A percentile compares a stretch with the other conserved stretches of the same genome.
Conservation (phyloP, 176 grass and related monocot species). For the Microstegium vimineum region DNA sequence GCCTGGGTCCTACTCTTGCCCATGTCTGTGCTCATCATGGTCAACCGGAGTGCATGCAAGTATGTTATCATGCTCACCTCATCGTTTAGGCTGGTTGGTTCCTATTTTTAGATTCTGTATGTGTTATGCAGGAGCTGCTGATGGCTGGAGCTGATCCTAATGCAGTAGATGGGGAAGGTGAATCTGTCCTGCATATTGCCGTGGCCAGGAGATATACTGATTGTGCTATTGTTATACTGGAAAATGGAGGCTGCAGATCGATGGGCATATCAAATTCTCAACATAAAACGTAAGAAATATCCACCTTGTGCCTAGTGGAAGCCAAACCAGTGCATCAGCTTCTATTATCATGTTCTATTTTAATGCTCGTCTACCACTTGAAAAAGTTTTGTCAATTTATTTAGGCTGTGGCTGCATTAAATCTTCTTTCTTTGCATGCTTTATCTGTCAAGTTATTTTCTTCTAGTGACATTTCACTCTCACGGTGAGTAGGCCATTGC, state of each 20-base stretch:
- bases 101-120: constrained; percentile 22
- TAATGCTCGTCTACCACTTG: constrained; percentile 3
- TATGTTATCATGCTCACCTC: constrained; percentile 28
- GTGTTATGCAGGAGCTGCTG: constrained; percentile 72
- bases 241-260: constrained; percentile 95
- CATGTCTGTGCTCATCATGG: constrained; percentile 98
- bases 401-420: constrained; percentile 1
- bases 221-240: constrained; percentile 91
- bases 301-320: not conserved
- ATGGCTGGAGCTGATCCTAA: constrained; percentile 92
- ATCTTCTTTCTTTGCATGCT: constrained; percentile 1
- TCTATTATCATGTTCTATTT: not conserved
- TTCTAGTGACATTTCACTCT: constrained; percentile 16
- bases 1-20: constrained; percentile 75
- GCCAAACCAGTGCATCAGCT: constrained; percentile 5
- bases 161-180: constrained; percentile 87
- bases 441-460: constrained; percentile 18
- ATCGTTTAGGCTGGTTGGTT: constrained; percentile 21
- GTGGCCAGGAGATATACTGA: constrained; percentile 86
- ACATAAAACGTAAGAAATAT: constrained; percentile 81
- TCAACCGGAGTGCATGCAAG: constrained; percentile 94
- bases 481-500: constrained; percentile 72
- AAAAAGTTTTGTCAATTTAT: not conserved
- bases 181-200: constrained; percentile 89
- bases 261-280: constrained; percentile 77